Evolutionary conservation across 257 asterid species (phyloP), one percentile per base, ranked within the genome.

Genomic region (Plantago ovata): DNA sequence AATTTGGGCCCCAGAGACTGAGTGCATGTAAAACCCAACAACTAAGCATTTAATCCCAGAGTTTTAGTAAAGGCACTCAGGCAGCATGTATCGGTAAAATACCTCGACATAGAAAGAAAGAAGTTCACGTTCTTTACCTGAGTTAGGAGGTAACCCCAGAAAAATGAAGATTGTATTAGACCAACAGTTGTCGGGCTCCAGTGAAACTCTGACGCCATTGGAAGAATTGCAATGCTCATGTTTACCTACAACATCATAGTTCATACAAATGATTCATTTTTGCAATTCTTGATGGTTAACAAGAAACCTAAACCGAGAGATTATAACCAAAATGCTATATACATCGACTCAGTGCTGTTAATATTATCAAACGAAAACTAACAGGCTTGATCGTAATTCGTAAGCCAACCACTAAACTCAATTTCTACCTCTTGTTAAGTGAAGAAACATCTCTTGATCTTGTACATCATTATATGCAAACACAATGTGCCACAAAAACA

Each of bases 211-310:
- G 92, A 56, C 50, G 97, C 63, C 97, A 89, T 89, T 38, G 97
- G 97, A 63, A 89, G 97, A 65, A 89, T 89, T 22, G 95, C 95
- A 60, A 89, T 86, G 73, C 97, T 86, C 97, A 89, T 89, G 84
- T 89, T 89, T 49, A 88, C 96, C 96, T 88, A 79, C 70, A 72
- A 20, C 15, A 72, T 0, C 57, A 41, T 46, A 53, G 16, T 53
- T 12, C 62, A 16, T 7, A 21, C 49, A 40, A 32, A 22, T 10
- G 10, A 43, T 23, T 56, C 61, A 12, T 40, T 51, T 15, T 52
- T 0, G 16, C 12, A 16, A 16, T 41, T 16, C 28, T 42, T 28
- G 2, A 13, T 9, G 7, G 12, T 33, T 21, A 32, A 8, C 12
- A 52, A 14, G 33, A 28, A 18, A 7, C 3, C 0, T 3, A 56